Conservation (phyloP, 768 basidiomycete genomes). For the Favolaschia claudopus region DNA sequence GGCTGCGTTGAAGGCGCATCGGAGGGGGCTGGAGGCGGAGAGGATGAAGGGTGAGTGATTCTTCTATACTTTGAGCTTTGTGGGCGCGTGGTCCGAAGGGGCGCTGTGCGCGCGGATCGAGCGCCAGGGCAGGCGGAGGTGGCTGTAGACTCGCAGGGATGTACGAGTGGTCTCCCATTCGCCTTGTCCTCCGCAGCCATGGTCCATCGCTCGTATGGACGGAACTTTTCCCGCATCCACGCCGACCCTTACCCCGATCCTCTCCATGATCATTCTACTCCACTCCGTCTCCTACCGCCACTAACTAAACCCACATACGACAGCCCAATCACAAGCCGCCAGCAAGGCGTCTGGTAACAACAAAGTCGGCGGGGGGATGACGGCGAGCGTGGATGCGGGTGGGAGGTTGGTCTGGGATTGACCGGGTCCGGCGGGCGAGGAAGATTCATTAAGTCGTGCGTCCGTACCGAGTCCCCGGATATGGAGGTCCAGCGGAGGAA, state of each 20-base stretch:
- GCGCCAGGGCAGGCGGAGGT: too few species aligned
- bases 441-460: conserved; percentile 20
- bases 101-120: too few species aligned
- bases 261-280: neutral
- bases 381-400: conserved; percentile 60
- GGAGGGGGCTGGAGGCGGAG: conserved; percentile 62
- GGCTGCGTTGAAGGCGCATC: conserved; percentile 62
- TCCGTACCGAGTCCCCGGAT: neutral
- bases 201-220: neutral
- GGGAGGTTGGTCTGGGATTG: conserved; percentile 71
- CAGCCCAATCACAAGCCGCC: neutral
- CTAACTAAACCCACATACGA: too few species aligned
- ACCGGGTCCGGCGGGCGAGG: conserved; percentile 6
- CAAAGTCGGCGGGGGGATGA: conserved; percentile 74
- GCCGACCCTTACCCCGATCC: neutral
- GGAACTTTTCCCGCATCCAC: neutral
- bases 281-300: neutral
- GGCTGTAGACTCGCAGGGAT: too few species aligned
- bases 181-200: neutral
- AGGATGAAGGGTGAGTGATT: conserved; percentile 47
- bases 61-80: neutral
- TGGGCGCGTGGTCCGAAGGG: neutral
- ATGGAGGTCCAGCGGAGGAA: neutral
- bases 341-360: too few species aligned
- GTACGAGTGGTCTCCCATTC: too few species aligned